Evolutionary conservation across 2,329 filamentous ascomycete genomes (phyloP).

Genomic region (Fusarium robinianum): DNA sequence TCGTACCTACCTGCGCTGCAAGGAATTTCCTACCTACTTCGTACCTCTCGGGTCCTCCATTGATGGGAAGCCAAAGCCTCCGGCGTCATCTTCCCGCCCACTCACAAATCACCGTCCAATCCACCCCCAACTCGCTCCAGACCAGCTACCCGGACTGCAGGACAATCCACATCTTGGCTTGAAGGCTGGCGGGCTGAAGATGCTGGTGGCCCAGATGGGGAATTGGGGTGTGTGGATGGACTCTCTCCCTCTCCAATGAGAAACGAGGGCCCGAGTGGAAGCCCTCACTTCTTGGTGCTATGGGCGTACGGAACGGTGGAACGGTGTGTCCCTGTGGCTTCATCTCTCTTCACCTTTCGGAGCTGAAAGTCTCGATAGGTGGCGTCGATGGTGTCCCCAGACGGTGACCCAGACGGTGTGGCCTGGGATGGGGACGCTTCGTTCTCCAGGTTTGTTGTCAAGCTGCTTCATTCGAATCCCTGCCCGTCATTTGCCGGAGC

Average conservation of each 20-base stretch:
- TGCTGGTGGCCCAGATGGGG: slow-evolving; percentile 4
- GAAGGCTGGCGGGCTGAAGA: slow-evolving; percentile 1
- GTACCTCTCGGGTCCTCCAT: no score
- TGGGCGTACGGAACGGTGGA: slow-evolving; percentile 5
- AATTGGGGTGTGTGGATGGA: not conserved
- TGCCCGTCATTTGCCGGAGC: slow-evolving; percentile 17
- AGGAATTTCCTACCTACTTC: slow-evolving; percentile 3
- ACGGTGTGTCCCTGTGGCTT: slow-evolving; percentile 23
- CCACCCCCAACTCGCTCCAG: no score
- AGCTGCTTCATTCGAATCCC: slow-evolving; percentile 9
- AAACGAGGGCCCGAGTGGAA: slow-evolving; percentile 1
- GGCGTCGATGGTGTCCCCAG: slow-evolving; percentile 12
- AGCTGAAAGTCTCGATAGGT: slow-evolving; percentile 2
- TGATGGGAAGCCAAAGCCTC: slow-evolving; percentile 25
- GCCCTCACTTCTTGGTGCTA: slow-evolving; percentile 1
- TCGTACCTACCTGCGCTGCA: not conserved
- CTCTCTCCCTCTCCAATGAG: slow-evolving; percentile 1
- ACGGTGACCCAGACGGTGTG: no score
- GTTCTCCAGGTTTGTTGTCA: no score
- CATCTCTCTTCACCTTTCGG: slow-evolving; percentile 6
- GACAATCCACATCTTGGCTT: slow-evolving; percentile 15
- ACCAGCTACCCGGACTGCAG: slow-evolving; percentile 4
- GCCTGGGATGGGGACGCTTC: no score
- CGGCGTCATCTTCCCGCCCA: slow-evolving; percentile 17
- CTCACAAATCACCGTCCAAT: slow-evolving; percentile 12